Base-by-base conservation (phyloP, 2,329 filamentous ascomycete species). In the Xylariales sp. region DNA sequence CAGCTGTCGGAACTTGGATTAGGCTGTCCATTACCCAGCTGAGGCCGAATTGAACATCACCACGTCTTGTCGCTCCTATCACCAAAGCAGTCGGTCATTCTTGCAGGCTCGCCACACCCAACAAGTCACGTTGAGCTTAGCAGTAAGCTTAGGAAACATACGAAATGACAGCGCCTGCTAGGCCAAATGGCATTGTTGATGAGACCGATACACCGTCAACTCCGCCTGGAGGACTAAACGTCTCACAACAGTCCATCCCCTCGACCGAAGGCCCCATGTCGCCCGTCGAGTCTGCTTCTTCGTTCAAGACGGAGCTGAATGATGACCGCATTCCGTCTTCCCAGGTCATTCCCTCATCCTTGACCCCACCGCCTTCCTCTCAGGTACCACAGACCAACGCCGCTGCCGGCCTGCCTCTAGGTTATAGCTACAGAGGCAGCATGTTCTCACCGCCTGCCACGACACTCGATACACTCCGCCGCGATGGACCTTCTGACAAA, bases 311-410 rank as follows among this genome's bases (percentile, higher is more conserved):
- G 3, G 72, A 78, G 46, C 45, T 59, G 45, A 72, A 69, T 53
- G 71, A 77, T 43, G 71, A 74, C 34, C 59, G 64, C 28, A 56
- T 59, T 2, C 54, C 56, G 14, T 55, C 65, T n/a, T 63, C 66
- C 19, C 57, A 54, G 11, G 61, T 78, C 37, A 77, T 80, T 42
- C 74, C 75, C 4, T 79, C 76, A 2, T 80, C 76, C 18, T 58
- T 78, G 38, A 79, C 76, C 3, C 77, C 76, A 3, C 76, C 75
- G 18, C 74, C 75, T 0, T 78, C 74, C 1, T 77, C 73, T 1
- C 75, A 78, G 51, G 53, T 69, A 5, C 63, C 62, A 12, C 62
- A 59, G 21, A 58, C 54, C 37, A 50, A 42, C 15, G 52, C 49
- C 12, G 51, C 46, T 19, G 42, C 51, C 22, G 52, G 51, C 24